These are phyloP conservation scores for Peronospora destructor DNA, from an alignment of 352 stramenopile species.

Conservation along the genomic window DNA sequence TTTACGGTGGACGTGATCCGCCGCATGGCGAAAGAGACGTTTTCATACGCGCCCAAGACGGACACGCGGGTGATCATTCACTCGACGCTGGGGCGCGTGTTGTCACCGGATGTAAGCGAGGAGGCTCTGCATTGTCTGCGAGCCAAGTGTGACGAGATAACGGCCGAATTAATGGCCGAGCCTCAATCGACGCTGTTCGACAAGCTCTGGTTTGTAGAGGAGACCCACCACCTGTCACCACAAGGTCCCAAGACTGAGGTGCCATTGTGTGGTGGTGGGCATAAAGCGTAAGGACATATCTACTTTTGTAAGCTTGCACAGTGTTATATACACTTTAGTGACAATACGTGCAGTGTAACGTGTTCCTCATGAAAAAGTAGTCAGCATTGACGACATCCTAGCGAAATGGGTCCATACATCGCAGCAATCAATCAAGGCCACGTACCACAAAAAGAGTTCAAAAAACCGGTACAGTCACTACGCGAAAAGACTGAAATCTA, in stretches of 20 bases:
- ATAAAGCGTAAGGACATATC: neutral
- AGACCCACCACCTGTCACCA: constrained; percentile 58
- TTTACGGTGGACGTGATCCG: constrained; percentile 58
- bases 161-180: constrained; percentile 25
- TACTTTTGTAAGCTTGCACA: too few relatives aligned
- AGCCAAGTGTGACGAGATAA: constrained; percentile 50
- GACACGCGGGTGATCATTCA: constrained; percentile 56
- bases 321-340: too few relatives aligned
- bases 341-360: too few relatives aligned
- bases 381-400: too few relatives aligned
- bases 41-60: constrained; percentile 41
- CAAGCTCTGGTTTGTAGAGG: constrained; percentile 64
- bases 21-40: constrained; percentile 37
- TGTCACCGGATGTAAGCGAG: constrained; percentile 36
- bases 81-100: constrained; percentile 50
- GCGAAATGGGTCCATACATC: too few relatives aligned
- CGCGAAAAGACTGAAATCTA: neutral
- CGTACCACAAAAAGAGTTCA: too few relatives aligned
- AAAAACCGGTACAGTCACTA: too few relatives aligned
- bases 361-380: too few relatives aligned
- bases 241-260: constrained; percentile 42
- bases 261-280: constrained; percentile 25
- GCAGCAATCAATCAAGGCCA: too few relatives aligned
- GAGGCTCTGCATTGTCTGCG: constrained; percentile 32
- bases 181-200: constrained; percentile 31